Base-by-base conservation (phyloP, 306 rosid species). In the Fragaria nilgerrensis region DNA sequence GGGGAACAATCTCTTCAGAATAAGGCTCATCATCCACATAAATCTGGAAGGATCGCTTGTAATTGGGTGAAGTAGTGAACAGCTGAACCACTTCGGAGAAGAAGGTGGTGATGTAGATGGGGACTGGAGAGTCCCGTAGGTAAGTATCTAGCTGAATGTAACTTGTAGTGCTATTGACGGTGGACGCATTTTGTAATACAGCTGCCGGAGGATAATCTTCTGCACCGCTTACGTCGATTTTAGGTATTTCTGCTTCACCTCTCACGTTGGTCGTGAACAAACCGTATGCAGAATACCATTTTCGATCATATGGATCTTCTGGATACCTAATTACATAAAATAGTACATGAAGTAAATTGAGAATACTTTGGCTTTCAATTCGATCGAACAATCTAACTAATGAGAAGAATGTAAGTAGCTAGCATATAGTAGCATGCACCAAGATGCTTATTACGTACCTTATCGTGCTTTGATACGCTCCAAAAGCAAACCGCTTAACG, bases 121-220 rank as follows among this genome's bases (percentile, higher is more conserved):
- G 65, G 9, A 39, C 68, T 37, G 55, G 32, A 17, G 4, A 1
- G 17, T 52, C 37, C 15, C 22, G 32, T 6, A 71, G 13, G 1
- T 8, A 13, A 6, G 65, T 45, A 32, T 19, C 1, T 9, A 71
- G 5, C 3, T 9, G 9, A 1, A 36, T 10, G 17, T 7, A 9
- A 22, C 15, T 4, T 3, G 3, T 1, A 0, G 71, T 52, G 39
- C 16, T 19, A 32, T 16, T n/a, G 15, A 16, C 47, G 9, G 52
- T 17, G 25, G 19, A 7, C 2, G 91, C 91, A 77, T 77, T 81
- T 39, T 74, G 59, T 13, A 88, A 7, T 13, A 59, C 87, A 52
- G 74, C 70, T 41, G 49, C 1, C 23, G 89, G 87, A 64, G 91
- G 91, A 49, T 22, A 75, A 77, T 88, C 91, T 52, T 76, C 84